Evolutionary conservation across 1,284 basidiomycete species (phyloP).

Genomic region (Austroboletus rostrupii): DNA sequence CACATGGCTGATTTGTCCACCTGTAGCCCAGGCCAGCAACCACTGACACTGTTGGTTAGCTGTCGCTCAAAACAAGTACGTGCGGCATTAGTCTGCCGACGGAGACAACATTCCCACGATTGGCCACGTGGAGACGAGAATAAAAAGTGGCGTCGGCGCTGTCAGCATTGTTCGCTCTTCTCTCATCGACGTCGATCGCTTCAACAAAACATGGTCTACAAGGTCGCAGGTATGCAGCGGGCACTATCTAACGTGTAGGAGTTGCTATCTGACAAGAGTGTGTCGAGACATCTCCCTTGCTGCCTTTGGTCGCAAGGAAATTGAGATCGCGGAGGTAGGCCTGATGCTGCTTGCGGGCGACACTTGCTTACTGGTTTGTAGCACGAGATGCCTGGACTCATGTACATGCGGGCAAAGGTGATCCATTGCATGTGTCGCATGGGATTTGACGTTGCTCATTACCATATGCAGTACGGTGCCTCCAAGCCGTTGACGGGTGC

Average conservation of each 20-base stretch:
- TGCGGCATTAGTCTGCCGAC: no score
- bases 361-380: constrained; percentile 30
- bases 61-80: no score
- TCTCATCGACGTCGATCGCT: constrained; percentile 31
- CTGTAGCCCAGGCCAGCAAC: neutral
- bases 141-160: constrained; percentile 35
- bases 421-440: constrained; percentile 1
- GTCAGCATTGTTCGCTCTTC: constrained; percentile 34
- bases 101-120: constrained; percentile 23
- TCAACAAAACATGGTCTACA: constrained; percentile 63
- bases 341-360: constrained; percentile 13
- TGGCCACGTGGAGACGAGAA: constrained; percentile 25
- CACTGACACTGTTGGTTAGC: no score
- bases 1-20: constrained; percentile 7
- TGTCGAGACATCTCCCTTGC: constrained; percentile 88
- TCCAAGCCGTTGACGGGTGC: constrained; percentile 91
- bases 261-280: constrained; percentile 6
- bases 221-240: constrained; percentile 65
- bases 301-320: constrained; percentile 96
- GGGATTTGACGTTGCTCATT: constrained; percentile 8
- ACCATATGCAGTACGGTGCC: constrained; percentile 60
- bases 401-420: constrained; percentile 86
- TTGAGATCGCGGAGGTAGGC: constrained; percentile 89
- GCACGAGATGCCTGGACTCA: constrained; percentile 93
- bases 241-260: neutral